phyloP scores from a whole-genome alignment of 1,284 basidiomycete genomes.

The Coriolopsis trogii region DNA sequence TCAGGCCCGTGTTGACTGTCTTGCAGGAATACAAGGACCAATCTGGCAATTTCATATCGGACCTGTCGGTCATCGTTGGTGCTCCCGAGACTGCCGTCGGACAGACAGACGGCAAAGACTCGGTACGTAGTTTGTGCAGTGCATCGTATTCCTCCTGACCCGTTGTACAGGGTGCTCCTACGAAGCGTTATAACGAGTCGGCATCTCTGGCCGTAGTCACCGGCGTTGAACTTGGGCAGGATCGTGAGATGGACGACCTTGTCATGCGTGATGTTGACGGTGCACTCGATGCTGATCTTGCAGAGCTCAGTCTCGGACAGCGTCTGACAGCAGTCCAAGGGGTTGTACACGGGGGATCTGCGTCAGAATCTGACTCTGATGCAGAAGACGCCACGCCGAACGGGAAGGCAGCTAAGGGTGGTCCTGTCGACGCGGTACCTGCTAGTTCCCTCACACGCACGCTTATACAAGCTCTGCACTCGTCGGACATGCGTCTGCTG shows the following conservation, averaged over 20 bases:
- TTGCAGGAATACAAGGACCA: slow-evolving; percentile 57
- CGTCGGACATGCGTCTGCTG: slow-evolving; percentile 86
- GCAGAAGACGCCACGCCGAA: slow-evolving; percentile 40
- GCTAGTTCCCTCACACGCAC: slow-evolving; percentile 92
- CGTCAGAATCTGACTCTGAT: slow-evolving; percentile 51
- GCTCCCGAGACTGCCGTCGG: slow-evolving; percentile 37
- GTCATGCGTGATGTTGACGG: slow-evolving; percentile 59
- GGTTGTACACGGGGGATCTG: slow-evolving; percentile 38
- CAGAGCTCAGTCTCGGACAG: slow-evolving; percentile 89
- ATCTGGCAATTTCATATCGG: slow-evolving; percentile 58
- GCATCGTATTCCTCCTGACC: background rate
- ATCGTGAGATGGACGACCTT: slow-evolving; percentile 57
- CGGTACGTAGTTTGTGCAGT: background rate
- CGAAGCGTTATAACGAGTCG: slow-evolving; percentile 68
- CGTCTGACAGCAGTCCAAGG: slow-evolving; percentile 76
- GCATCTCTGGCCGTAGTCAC: slow-evolving; percentile 62
- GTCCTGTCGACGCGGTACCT: slow-evolving; percentile 49
- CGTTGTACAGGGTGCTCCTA: slow-evolving; percentile 41
- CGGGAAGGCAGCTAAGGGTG: slow-evolving; percentile 12
- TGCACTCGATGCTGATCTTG: slow-evolving; percentile 80
- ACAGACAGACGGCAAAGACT: slow-evolving; percentile 9
- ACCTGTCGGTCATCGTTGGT: slow-evolving; percentile 51
- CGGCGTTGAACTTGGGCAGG: slow-evolving; percentile 64
- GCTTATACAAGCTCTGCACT: slow-evolving; percentile 95
- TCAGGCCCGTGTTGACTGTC: background rate